phyloP scores from a whole-genome alignment of 495 filamentous ascomycete genomes.

The Hyaloscypha bicolor region DNA sequence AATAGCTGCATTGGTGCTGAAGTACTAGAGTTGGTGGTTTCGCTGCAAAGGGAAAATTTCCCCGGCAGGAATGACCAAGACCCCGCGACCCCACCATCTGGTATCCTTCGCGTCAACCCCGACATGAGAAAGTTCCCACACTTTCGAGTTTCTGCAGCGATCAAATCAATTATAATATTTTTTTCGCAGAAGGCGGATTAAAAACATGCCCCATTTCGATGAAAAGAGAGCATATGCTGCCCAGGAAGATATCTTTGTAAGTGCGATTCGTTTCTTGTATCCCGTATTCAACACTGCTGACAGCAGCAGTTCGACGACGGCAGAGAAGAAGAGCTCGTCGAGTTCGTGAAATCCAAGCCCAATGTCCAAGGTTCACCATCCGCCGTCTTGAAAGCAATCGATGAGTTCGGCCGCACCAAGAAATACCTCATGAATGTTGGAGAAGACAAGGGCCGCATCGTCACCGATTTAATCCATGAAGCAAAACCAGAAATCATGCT shows the following conservation, averaged over 20 bases:
- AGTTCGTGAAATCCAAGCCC: conserved; percentile 62
- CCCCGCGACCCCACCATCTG: not conserved
- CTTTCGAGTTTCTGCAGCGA: not conserved
- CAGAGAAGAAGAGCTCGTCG: conserved; percentile 71
- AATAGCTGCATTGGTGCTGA: not conserved
- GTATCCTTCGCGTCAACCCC: not conserved
- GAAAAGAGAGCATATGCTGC: conserved; percentile 43
- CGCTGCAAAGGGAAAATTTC: not conserved
- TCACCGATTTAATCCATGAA: conserved; percentile 63
- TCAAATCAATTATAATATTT: not conserved
- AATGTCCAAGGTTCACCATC: conserved; percentile 64
- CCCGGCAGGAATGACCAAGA: not conserved
- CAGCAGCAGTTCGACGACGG: conserved; percentile 61
- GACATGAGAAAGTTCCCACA: conserved; percentile 5
- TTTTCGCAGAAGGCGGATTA: not conserved
- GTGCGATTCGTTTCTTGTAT: not conserved
- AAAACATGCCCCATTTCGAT: conserved; percentile 37
- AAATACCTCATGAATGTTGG: conserved; percentile 83
- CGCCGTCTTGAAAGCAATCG: conserved; percentile 67
- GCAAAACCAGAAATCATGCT: conserved; percentile 69
- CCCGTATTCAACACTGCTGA: conserved; percentile 16
- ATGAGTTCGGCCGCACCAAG: conserved; percentile 65
- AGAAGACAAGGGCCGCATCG: conserved; percentile 67
- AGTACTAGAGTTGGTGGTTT: not conserved
- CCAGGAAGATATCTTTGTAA: conserved; percentile 41